These are phyloP conservation scores for Ogataea parapolymorpha DNA, from an alignment of 805 yeast genomes.

Conservation along the genomic window DNA sequence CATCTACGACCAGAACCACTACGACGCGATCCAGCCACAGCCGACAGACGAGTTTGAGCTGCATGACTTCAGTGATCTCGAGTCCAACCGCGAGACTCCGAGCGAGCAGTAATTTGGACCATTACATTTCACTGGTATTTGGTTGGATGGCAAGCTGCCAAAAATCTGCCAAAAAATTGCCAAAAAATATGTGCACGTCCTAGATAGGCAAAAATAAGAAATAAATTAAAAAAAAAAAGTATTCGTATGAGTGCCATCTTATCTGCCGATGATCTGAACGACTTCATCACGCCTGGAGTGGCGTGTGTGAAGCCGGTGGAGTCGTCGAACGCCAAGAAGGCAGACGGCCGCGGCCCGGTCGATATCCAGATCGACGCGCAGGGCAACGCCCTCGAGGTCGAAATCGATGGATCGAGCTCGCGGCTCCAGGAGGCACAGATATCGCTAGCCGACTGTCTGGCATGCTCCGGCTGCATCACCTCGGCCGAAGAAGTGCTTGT, in stretches of 20 bases:
- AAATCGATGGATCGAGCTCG: constrained; percentile 49
- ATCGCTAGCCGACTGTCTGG: constrained; percentile 87
- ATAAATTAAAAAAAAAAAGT: background rate
- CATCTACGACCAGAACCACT: constrained; percentile 12
- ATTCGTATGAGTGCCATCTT: constrained; percentile 74
- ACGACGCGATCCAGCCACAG: constrained; percentile 11
- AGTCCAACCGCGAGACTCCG: constrained; percentile 18
- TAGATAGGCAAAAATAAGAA: constrained; percentile 9
- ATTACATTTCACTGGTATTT: background rate
- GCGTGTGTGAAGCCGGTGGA: constrained; percentile 91
- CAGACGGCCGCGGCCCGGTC: constrained; percentile 25
- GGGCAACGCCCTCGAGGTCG: constrained; percentile 68
- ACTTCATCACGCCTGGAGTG: constrained; percentile 89
- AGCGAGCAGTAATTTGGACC: constrained; percentile 8
- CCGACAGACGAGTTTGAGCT: constrained; percentile 24
- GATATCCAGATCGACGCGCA: constrained; percentile 58
- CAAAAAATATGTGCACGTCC: background rate
- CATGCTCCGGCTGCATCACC: constrained; percentile 96
- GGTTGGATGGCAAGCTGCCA: constrained; percentile 3
- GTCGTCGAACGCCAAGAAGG: constrained; percentile 19
- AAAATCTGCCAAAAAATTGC: background rate
- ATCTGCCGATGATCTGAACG: constrained; percentile 88
- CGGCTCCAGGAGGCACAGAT: constrained; percentile 78
- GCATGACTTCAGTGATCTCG: constrained; percentile 27
- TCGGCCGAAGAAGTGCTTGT: constrained; percentile 94